Conservation (phyloP, 495 filamentous ascomycete genomes). For the Astrothelium macrocarpum region DNA sequence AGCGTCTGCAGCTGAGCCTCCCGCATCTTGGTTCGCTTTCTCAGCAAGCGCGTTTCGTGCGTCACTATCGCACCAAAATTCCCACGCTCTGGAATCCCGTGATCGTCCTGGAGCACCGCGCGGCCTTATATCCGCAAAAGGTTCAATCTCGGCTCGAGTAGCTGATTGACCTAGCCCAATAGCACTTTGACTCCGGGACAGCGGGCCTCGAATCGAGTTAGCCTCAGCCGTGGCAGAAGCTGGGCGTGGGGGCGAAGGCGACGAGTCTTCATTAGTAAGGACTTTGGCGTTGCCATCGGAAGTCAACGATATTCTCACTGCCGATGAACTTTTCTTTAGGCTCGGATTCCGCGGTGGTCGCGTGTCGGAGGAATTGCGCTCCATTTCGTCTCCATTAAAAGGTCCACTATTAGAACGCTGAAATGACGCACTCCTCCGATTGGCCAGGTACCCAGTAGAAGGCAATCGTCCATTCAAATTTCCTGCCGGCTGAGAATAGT, state of each 20-base stretch:
- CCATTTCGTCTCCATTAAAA: constrained; percentile 9
- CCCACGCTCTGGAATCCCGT: constrained; percentile 74
- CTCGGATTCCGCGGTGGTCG: neutral
- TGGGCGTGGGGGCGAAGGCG: constrained; percentile 59
- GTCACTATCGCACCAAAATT: constrained; percentile 67
- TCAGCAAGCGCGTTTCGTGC: constrained; percentile 60
- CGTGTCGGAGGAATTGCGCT: constrained; percentile 5
- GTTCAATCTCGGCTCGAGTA: constrained; percentile 3
- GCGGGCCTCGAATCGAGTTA: constrained; percentile 3
- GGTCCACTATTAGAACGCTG: constrained; percentile 7
- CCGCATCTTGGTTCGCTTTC: constrained; percentile 62
- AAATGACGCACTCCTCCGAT: constrained; percentile 33
- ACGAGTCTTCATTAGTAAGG: constrained; percentile 50
- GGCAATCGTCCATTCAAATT: neutral
- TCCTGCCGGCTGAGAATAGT: constrained; percentile 3
- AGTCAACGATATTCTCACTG: constrained; percentile 59
- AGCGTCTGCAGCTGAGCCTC: constrained; percentile 58
- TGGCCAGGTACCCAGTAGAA: constrained; percentile 33
- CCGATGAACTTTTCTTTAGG: constrained; percentile 35
- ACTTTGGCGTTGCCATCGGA: constrained; percentile 78
- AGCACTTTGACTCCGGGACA: neutral
- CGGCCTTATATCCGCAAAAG: neutral
- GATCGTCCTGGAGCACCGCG: constrained; percentile 49
- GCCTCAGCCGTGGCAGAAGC: constrained; percentile 12
- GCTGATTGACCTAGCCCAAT: constrained; percentile 20